A percentile compares a stretch with the other conserved stretches of the same genome.
Evolutionary conservation across 148 eudicot genomes (phyloP).

Genomic region (Tetragonia tetragonoides): DNA sequence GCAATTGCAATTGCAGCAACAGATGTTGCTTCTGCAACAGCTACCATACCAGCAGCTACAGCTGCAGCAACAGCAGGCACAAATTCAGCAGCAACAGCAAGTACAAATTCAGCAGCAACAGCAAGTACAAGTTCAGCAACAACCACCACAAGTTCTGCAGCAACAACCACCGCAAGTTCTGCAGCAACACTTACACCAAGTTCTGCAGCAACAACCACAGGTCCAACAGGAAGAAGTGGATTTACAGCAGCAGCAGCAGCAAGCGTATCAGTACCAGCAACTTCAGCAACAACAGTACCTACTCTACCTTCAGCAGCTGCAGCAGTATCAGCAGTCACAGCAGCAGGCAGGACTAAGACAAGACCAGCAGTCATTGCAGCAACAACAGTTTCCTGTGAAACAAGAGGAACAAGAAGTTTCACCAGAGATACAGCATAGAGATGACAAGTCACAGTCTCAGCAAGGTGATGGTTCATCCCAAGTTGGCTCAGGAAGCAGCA

Average conservation of each 20-base stretch:
- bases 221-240: conserved; percentile 22
- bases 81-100: conserved; percentile 9
- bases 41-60: neutral
- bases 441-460: conserved; percentile 14
- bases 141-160: neutral
- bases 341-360: conserved; percentile 25
- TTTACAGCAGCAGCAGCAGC: conserved; percentile 29
- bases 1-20: conserved; percentile 16
- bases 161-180: too few relatives aligned
- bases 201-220: conserved; percentile 18
- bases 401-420: conserved; percentile 20
- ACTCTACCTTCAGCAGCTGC: conserved; percentile 45
- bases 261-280: conserved; percentile 39
- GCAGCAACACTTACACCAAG: too few relatives aligned
- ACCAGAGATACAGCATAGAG: conserved; percentile 19
- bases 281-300: conserved; percentile 38
- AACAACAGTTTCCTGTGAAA: conserved; percentile 19
- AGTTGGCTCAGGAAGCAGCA: conserved; percentile 19
- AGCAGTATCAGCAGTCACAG: conserved; percentile 28
- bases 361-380: conserved; percentile 25
- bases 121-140: conserved; percentile 15
- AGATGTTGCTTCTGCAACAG: neutral
- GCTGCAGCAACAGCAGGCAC: conserved; percentile 16
- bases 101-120: conserved; percentile 18
- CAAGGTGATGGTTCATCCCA: conserved; percentile 21